phyloP scores from a whole-genome alignment of 2,329 filamentous ascomycete genomes.

The Colletotrichum endophyticum region DNA sequence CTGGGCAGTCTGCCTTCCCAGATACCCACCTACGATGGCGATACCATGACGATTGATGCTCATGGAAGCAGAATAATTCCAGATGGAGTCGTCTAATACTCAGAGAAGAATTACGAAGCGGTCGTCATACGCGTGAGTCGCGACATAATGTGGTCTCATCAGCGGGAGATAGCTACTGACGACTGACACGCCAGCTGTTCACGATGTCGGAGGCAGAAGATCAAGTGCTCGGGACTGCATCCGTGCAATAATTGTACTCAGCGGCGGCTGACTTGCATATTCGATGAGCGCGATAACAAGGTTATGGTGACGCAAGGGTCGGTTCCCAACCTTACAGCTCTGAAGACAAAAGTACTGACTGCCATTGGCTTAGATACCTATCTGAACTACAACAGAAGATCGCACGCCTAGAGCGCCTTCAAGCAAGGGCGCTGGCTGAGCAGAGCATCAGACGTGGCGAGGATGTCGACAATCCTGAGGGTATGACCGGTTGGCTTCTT shows the following conservation, averaged over 20 bases:
- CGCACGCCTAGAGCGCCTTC: neutral
- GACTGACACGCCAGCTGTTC: neutral
- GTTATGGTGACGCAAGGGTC: conserved; percentile 15
- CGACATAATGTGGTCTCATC: neutral
- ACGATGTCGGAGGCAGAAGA: conserved; percentile 17
- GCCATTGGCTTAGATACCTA: neutral
- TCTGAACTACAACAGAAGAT: conserved; percentile 9
- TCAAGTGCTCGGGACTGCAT: conserved; percentile 15
- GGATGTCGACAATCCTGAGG: neutral
- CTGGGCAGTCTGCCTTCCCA: neutral
- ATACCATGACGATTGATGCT: neutral
- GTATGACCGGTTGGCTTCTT: neutral
- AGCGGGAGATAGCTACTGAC: neutral
- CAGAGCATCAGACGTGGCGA: neutral
- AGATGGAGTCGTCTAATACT: conserved; percentile 10
- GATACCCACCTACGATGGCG: neutral
- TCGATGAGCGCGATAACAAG: conserved; percentile 14
- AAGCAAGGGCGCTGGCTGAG: neutral
- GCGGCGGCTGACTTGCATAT: conserved; percentile 9
- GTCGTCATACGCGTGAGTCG: conserved; percentile 4
- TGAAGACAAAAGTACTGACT: neutral
- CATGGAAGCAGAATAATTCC: neutral
- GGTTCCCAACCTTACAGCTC: neutral
- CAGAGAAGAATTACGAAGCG: conserved; percentile 10
- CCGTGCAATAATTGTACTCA: conserved; percentile 16